phyloP scores from a whole-genome alignment of 1,284 basidiomycete genomes.

The Microbotryum lychnidis-dioicae region DNA sequence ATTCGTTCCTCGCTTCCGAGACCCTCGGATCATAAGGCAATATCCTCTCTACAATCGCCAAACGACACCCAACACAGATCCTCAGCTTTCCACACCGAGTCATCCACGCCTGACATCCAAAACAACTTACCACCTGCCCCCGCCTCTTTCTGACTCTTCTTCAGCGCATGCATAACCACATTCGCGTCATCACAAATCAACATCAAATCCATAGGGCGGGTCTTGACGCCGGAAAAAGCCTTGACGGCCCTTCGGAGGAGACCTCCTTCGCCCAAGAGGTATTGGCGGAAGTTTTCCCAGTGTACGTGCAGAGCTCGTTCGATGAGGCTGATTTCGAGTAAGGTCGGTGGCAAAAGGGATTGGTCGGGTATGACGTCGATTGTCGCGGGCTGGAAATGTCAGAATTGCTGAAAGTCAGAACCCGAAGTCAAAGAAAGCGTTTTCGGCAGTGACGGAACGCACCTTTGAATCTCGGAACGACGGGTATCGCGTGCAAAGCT shows the following conservation, averaged over 20 bases:
- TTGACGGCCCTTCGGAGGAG: constrained; percentile 20
- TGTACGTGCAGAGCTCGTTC: constrained; percentile 13
- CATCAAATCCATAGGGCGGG: constrained; percentile 14
- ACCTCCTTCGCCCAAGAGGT: constrained; percentile 17
- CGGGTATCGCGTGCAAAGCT: constrained; percentile 25
- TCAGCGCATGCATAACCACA: constrained; percentile 17
- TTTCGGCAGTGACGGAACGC: background rate
- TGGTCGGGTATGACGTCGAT: constrained; percentile 17
- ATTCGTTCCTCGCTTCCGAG: constrained; percentile 21
- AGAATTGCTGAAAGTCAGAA: background rate
- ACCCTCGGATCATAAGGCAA: constrained; percentile 25
- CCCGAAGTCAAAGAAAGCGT: background rate
- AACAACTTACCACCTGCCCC: constrained; percentile 2
- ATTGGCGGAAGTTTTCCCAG: constrained; percentile 21
- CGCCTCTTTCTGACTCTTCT: constrained; percentile 8
- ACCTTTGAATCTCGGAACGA: constrained; percentile 17
- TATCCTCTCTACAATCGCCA: constrained; percentile 16
- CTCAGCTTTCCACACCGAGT: background rate
- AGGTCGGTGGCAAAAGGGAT: constrained; percentile 11
- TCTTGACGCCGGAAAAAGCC: constrained; percentile 14
- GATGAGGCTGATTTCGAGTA: constrained; percentile 19
- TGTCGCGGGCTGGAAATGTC: constrained; percentile 12
- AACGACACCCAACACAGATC: background rate
- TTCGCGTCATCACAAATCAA: constrained; percentile 24
- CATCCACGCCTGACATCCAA: background rate